Evolutionary conservation across 1,284 basidiomycete genomes (phyloP).

Genomic region (Hypsizygus ulmarius): DNA sequence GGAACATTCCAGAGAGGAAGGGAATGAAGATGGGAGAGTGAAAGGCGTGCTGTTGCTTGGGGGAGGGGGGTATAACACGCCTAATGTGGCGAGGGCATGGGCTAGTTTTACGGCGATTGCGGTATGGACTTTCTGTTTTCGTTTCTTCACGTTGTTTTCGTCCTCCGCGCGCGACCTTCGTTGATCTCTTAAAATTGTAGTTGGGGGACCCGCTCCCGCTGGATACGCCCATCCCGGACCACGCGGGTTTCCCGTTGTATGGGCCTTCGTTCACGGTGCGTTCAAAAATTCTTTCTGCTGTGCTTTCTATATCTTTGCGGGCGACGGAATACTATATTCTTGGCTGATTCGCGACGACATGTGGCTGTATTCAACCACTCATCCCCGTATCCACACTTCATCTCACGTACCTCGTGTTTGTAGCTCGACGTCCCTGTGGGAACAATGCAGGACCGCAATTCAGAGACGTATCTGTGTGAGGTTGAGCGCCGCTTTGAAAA

Average conservation of each 20-base stretch:
- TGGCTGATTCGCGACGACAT: no score
- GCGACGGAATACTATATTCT: no score
- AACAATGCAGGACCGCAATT: constrained; percentile 73
- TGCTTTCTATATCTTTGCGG: not conserved
- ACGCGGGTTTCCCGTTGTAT: constrained; percentile 66
- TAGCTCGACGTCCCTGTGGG: constrained; percentile 70
- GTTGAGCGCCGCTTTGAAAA: constrained; percentile 33
- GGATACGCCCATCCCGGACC: constrained; percentile 69
- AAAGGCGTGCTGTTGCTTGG: no score
- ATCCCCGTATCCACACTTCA: no score
- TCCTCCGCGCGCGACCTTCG: not conserved
- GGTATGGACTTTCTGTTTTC: constrained; percentile 39
- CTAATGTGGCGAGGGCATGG: constrained; percentile 86
- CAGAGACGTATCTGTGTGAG: constrained; percentile 45
- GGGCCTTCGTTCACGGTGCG: constrained; percentile 68
- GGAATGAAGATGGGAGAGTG: not conserved
- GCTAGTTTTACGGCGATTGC: constrained; percentile 74
- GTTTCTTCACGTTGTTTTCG: not conserved
- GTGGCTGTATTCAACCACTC: no score
- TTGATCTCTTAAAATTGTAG: no score
- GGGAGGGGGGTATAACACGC: constrained; percentile 73
- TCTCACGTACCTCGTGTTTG: no score
- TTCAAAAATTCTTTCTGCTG: not conserved
- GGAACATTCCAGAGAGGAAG: no score
- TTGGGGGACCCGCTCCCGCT: constrained; percentile 49